Conservation (phyloP, 139 green algal species). For the Desmodesmus armatus region DNA sequence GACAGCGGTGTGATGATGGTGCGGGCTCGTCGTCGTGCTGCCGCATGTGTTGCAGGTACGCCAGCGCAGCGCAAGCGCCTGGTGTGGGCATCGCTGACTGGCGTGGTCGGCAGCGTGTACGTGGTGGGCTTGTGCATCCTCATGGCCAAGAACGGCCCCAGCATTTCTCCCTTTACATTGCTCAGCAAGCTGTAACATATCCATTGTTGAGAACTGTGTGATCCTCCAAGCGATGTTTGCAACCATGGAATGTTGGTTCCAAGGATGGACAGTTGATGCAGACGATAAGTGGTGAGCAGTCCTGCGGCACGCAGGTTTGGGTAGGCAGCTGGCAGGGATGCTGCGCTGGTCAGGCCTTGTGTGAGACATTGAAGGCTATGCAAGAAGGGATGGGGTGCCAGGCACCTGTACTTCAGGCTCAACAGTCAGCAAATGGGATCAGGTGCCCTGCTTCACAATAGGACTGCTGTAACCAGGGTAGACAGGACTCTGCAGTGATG, state of each 20-base stretch:
- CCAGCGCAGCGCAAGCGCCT: conserved; percentile 36
- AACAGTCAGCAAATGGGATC: no score
- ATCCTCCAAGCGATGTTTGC: not conserved
- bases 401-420: no score
- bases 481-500: no score
- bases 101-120: conserved; percentile 34
- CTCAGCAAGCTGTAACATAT: conserved; percentile 37
- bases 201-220: not conserved
- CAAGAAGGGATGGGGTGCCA: not conserved
- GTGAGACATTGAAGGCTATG: no score
- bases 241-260: not conserved
- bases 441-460: no score
- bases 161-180: conserved; percentile 1
- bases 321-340: not conserved
- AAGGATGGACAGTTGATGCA: not conserved
- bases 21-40: not conserved
- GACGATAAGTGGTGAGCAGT: not conserved
- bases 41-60: conserved; percentile 18
- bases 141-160: not conserved
- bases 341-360: not conserved
- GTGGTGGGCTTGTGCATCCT: conserved; percentile 31
- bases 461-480: no score
- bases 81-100: conserved; percentile 16
- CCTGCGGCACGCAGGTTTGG: no score
- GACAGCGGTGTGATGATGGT: not conserved